Percentiles rank a stretch among this genome's conserved stretches.
Evolutionary conservation across 78 protist species (phyloP).

Genomic region (Creolimax fragrantissima): DNA sequence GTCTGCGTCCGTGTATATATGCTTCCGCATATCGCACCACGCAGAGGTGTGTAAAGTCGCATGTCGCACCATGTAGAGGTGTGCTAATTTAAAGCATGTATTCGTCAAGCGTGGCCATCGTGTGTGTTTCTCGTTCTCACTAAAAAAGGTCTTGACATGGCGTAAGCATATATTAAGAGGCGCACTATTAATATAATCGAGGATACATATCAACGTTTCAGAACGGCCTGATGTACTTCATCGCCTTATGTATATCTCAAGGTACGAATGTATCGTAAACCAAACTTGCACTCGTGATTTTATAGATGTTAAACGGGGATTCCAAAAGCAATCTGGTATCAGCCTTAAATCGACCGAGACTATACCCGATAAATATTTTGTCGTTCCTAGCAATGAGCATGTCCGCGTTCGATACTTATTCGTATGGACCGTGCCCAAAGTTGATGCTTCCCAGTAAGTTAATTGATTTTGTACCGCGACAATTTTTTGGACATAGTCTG

Average conservation of each 20-base stretch:
- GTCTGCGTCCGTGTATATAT: background rate
- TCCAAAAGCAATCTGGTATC: background rate
- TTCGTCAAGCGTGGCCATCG: too few species aligned
- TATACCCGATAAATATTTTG: background rate
- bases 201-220: background rate
- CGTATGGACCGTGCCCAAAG: background rate
- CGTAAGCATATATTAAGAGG: background rate
- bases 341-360: background rate
- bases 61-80: background rate
- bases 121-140: background rate
- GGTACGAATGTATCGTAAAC: too few species aligned
- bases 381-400: background rate
- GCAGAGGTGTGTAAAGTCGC: background rate
- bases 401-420: slow-evolving; percentile 2
- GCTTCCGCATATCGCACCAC: background rate
- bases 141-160: background rate
- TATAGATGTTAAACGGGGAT: background rate
- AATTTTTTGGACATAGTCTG: too few species aligned
- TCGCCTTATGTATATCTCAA: background rate
- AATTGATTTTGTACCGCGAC: too few species aligned
- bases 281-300: too few species aligned
- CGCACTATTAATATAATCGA: background rate
- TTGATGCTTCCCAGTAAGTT: background rate
- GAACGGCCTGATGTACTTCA: background rate
- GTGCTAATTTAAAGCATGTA: background rate